Evolutionary conservation across 805 yeast species (phyloP).

Genomic region (Cyberlindnera xishuangbannaensis): DNA sequence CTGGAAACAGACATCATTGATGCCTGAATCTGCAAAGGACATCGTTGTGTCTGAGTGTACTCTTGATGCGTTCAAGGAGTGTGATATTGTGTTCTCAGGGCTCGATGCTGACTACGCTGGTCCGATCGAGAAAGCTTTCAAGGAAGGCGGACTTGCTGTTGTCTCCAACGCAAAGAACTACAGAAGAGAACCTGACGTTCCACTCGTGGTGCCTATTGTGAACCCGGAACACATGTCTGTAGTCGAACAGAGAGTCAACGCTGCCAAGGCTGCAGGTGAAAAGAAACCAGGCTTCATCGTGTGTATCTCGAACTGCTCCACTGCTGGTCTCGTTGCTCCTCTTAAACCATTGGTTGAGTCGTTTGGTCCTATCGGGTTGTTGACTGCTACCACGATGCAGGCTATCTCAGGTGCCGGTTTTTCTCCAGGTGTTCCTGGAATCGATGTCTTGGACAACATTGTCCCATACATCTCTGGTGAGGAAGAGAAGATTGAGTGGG

Average conservation of each 20-base stretch:
- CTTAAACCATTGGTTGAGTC: constrained; percentile 85
- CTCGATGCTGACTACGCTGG: constrained; percentile 93
- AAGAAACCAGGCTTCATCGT: constrained; percentile 75
- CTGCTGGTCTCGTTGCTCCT: constrained; percentile 97
- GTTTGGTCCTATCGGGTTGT: constrained; percentile 84
- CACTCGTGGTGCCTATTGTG: constrained; percentile 91
- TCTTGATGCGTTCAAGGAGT: constrained; percentile 69
- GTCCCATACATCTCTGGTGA: constrained; percentile 95
- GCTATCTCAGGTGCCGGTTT: constrained; percentile 99
- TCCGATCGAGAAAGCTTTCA: constrained; percentile 79
- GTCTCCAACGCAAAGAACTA: constrained; percentile 96
- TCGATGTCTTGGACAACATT: constrained; percentile 89
- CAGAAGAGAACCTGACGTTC: constrained; percentile 82
- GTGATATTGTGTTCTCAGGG: constrained; percentile 94
- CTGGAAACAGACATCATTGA: constrained; percentile 87
- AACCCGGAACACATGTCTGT: constrained; percentile 86
- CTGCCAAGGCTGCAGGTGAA: constrained; percentile 49
- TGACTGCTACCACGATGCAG: constrained; percentile 89
- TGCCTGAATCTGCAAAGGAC: constrained; percentile 63
- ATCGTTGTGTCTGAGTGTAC: constrained; percentile 74
- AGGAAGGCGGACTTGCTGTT: constrained; percentile 73
- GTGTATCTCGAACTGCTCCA: constrained; percentile 96
- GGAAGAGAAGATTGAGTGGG: constrained; percentile 98
- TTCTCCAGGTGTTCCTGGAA: constrained; percentile 95
- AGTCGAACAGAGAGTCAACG: constrained; percentile 50